phyloP scores from a whole-genome alignment of 106 monocot species.

The Allium fistulosum region DNA sequence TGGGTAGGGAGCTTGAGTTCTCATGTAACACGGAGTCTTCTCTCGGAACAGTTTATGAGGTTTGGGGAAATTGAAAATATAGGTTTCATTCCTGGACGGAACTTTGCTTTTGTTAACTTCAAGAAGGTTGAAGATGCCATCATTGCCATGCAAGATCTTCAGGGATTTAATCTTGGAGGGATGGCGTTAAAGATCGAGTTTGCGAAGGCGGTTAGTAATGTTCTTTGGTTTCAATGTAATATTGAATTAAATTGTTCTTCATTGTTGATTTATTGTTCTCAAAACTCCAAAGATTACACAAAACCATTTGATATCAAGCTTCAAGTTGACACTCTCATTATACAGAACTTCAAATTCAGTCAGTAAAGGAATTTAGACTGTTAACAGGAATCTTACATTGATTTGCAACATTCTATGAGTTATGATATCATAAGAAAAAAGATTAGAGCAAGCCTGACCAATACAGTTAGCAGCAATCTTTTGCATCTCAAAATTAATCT shows the following conservation, averaged over 20 bases:
- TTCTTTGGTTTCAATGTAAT: conserved; percentile 21
- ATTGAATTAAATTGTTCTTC: not conserved
- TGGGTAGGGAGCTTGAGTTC: conserved; percentile 84
- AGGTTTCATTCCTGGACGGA: conserved; percentile 45
- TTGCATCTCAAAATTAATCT: no score
- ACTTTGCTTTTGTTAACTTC: conserved; percentile 79
- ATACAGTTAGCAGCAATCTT: no score
- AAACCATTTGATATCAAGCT: no score
- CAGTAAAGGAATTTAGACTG: no score
- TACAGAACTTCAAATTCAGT: no score
- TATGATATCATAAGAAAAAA: no score
- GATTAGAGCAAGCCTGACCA: no score
- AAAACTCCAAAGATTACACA: no score
- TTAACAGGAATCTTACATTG: no score
- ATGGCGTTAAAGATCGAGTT: conserved; percentile 85
- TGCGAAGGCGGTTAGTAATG: conserved; percentile 94
- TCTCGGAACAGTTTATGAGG: conserved; percentile 59
- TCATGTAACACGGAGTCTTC: conserved; percentile 25
- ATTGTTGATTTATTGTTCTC: no score
- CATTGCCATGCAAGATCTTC: conserved; percentile 51
- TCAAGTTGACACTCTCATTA: no score
- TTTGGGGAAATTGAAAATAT: conserved; percentile 80
- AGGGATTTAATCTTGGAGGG: conserved; percentile 53
- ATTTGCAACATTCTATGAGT: no score
- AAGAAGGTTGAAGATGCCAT: conserved; percentile 65